Evolutionary conservation across 176 grass and related monocot species (phyloP).

Genomic region (Triticum urartu): DNA sequence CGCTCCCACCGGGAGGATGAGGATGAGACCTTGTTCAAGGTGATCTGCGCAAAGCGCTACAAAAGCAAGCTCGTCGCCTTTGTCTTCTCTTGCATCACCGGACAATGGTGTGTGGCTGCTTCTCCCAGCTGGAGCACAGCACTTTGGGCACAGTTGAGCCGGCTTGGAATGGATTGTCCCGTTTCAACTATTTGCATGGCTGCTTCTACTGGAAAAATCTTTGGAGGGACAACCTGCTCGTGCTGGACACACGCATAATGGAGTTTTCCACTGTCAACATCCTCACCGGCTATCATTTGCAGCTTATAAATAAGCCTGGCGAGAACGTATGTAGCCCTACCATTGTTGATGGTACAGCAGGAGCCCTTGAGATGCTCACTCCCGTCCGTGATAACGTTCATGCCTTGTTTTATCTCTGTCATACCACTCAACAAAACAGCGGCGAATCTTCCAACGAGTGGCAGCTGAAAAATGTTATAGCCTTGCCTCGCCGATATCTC

Average conservation of each 20-base stretch:
- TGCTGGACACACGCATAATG: neutral
- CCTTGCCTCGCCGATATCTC: neutral
- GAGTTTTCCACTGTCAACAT: slow-evolving; percentile 5
- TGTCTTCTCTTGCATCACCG: neutral
- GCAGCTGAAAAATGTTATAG: neutral
- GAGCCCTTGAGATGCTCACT: neutral
- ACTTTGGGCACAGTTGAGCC: neutral
- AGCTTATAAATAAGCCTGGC: neutral
- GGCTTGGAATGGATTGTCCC: neutral
- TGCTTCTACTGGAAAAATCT: slow-evolving; percentile 23
- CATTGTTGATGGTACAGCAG: neutral
- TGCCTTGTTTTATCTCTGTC: neutral
- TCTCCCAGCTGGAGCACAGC: neutral
- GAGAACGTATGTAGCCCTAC: neutral
- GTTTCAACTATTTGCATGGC: neutral
- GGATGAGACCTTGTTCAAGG: slow-evolving; percentile 9
- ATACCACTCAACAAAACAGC: neutral
- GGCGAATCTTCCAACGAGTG: neutral
- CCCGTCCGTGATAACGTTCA: no score
- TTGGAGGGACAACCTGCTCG: neutral
- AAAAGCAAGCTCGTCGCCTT: neutral
- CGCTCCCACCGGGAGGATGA: neutral
- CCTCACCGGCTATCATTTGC: neutral
- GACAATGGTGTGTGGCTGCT: neutral
- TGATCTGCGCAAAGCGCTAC: neutral